These are phyloP conservation scores for Tulasnella sp. DNA, from an alignment of 768 basidiomycete species.

Conservation along the genomic window DNA sequence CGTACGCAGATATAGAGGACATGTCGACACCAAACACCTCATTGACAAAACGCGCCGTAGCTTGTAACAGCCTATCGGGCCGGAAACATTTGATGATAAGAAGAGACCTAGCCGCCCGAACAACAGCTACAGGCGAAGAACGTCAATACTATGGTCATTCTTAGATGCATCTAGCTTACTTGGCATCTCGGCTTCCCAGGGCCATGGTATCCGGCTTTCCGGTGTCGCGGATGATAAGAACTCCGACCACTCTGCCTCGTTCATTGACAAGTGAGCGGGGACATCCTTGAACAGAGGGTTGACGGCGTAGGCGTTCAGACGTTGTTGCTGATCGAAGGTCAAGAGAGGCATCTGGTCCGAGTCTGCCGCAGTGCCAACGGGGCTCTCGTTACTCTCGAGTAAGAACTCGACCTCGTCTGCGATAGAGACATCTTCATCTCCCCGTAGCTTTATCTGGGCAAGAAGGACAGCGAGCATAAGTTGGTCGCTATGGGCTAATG, in stretches of 20 bases:
- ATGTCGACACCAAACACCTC: slow-evolving; percentile 73
- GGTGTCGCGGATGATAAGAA: slow-evolving; percentile 62
- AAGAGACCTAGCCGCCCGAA: slow-evolving; percentile 64
- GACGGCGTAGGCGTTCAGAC: slow-evolving; percentile 60
- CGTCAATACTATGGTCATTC: slow-evolving; percentile 6
- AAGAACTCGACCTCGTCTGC: slow-evolving; percentile 81
- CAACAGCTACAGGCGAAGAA: slow-evolving; percentile 36
- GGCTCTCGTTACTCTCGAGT: slow-evolving; percentile 74
- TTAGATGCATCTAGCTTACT: slow-evolving; percentile 39
- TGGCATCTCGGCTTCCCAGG: slow-evolving; percentile 59
- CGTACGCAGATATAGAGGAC: slow-evolving; percentile 59
- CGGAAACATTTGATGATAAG: slow-evolving; percentile 83
- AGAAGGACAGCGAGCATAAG: slow-evolving; percentile 84
- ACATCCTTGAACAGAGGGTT: slow-evolving; percentile 72
- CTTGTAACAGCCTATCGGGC: slow-evolving; percentile 83
- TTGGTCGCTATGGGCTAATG: slow-evolving; percentile 82
- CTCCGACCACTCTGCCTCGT: slow-evolving; percentile 55
- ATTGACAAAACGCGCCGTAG: slow-evolving; percentile 63
- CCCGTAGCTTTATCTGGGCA: slow-evolving; percentile 78
- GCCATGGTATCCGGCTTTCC: slow-evolving; percentile 57
- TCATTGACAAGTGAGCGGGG: slow-evolving; percentile 45
- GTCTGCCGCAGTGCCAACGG: slow-evolving; percentile 33
- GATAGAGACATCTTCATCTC: slow-evolving; percentile 53
- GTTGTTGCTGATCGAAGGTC: slow-evolving; percentile 54
- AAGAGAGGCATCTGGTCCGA: slow-evolving; percentile 38